Conservation (phyloP, 768 basidiomycete genomes). For the Mycena vulgaris region DNA sequence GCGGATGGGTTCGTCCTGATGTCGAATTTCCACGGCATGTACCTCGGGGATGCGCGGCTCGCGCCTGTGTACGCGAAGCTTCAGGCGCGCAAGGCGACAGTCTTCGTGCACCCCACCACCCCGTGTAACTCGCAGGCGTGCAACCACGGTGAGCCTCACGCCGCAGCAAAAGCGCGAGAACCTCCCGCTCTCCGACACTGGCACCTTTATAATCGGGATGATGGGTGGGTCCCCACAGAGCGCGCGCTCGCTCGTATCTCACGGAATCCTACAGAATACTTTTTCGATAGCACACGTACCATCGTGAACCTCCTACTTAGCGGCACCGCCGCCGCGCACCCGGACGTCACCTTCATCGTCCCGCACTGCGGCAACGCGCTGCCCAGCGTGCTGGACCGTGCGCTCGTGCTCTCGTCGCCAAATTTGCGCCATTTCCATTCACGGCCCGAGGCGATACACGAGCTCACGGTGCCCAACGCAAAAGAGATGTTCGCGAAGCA, state of each 20-base stretch:
- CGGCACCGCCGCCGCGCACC: constrained; percentile 11
- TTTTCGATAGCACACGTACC: constrained; percentile 13
- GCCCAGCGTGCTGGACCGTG: constrained; percentile 12
- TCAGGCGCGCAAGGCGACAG: background rate
- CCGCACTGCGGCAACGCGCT: constrained; percentile 12
- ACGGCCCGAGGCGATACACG: background rate
- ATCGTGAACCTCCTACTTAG: constrained; percentile 9
- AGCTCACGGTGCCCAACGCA: background rate
- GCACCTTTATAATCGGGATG: background rate
- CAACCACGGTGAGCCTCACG: background rate
- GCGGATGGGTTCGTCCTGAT: constrained; percentile 5
- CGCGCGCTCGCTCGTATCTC: too few species aligned
- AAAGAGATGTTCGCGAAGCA: constrained; percentile 4
- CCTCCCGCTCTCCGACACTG: background rate
- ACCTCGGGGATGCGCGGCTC: constrained; percentile 4
- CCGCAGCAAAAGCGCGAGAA: background rate
- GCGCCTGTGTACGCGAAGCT: constrained; percentile 9
- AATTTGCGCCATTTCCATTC: background rate
- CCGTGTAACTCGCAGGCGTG: background rate
- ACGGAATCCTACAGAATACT: background rate
- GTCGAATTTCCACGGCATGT: background rate
- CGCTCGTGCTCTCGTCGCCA: background rate
- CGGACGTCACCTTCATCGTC: constrained; percentile 6
- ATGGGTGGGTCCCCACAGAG: too few species aligned
- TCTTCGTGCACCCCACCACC: constrained; percentile 7